These are phyloP conservation scores for Amanita muscaria DNA, from an alignment of 768 basidiomycete species.

Conservation along the genomic window DNA sequence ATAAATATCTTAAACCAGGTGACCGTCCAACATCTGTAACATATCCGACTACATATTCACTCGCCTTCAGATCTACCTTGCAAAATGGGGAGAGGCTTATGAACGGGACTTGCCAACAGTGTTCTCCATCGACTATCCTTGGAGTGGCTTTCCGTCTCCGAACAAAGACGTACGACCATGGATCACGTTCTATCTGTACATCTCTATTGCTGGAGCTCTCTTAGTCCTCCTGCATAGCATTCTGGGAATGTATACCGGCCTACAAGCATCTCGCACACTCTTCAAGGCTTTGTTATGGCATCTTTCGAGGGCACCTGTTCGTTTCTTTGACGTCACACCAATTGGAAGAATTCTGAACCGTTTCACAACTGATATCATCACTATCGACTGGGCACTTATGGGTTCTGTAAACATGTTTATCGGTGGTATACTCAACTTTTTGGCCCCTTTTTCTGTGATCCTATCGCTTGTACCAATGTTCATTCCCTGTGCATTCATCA, in stretches of 20 bases:
- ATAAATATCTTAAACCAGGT: constrained; percentile 56
- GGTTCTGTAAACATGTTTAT: constrained; percentile 46
- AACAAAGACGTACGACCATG: constrained; percentile 54
- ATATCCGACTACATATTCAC: background rate
- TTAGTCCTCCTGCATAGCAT: constrained; percentile 46
- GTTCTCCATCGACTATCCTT: constrained; percentile 26
- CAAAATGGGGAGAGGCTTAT: constrained; percentile 65
- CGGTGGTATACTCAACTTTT: constrained; percentile 49
- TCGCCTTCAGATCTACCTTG: constrained; percentile 46
- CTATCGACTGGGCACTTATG: constrained; percentile 58
- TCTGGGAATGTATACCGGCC: constrained; percentile 59
- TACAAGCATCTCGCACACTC: constrained; percentile 55
- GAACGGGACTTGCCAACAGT: constrained; percentile 20
- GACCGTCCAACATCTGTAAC: background rate
- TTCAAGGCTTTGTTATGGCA: constrained; percentile 47
- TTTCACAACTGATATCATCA: constrained; percentile 70
- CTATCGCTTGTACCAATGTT: constrained; percentile 55
- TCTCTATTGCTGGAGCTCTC: constrained; percentile 51
- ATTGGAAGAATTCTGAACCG: constrained; percentile 75
- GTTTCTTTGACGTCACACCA: constrained; percentile 69
- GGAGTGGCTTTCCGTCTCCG: constrained; percentile 48
- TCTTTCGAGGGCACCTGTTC: constrained; percentile 52
- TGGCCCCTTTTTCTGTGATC: constrained; percentile 57
- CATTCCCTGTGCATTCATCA: constrained; percentile 55
- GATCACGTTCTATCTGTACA: constrained; percentile 54